Conservation (phyloP, 345 rosid genomes). For the Cardiospermum halicacabum region DNA sequence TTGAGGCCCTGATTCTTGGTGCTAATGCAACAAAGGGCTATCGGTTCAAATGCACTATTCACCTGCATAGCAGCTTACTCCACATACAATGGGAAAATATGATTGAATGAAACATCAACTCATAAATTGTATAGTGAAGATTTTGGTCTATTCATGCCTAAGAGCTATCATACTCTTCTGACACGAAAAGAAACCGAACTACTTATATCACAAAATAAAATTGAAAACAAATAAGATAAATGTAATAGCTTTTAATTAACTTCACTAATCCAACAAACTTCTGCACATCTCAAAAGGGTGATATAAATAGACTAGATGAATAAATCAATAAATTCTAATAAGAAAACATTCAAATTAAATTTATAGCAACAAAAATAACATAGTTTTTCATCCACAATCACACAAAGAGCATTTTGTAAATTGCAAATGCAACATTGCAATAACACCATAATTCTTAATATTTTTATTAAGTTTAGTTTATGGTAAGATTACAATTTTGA, state of each 20-base stretch:
- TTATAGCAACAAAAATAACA: not conserved
- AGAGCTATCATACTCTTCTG: not conserved
- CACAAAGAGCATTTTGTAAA: too few relatives aligned
- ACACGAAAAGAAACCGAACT: not conserved
- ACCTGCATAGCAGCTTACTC: constrained; percentile 31
- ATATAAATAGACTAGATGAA: not conserved
- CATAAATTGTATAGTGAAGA: not conserved
- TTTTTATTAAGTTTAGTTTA: too few relatives aligned
- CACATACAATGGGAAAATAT: constrained; percentile 16
- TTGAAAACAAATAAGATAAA: not conserved
- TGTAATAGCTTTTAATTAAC: not conserved
- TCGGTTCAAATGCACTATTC: constrained; percentile 19
- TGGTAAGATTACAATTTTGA: too few relatives aligned
- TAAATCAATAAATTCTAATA: not conserved
- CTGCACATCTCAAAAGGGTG: not conserved
- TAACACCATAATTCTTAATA: too few relatives aligned
- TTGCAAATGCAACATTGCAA: too few relatives aligned
- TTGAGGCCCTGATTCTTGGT: constrained; percentile 19
- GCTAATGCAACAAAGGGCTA: constrained; percentile 1
- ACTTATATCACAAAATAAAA: not conserved
- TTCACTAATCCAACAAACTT: not conserved
- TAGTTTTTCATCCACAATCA: too few relatives aligned
- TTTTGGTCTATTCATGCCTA: not conserved
- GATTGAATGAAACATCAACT: not conserved
- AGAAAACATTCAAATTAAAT: too few relatives aligned